phyloP scores from a whole-genome alignment of 192 early-diverging fungal species.

The Linnemannia hyalina region DNA sequence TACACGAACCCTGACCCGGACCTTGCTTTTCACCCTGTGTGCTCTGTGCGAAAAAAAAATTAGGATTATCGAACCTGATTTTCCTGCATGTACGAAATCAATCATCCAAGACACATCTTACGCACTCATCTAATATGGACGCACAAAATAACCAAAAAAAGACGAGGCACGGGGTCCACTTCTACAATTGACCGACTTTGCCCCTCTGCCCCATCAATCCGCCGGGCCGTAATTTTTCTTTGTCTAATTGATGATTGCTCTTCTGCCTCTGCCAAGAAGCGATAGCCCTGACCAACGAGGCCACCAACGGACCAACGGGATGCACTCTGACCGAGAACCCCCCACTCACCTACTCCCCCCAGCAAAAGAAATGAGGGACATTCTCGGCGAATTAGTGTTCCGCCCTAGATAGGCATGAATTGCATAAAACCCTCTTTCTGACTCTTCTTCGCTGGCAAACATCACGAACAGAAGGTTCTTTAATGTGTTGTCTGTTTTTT shows the following conservation, averaged over 20 bases:
- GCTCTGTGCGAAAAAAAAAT: background rate
- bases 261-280: background rate
- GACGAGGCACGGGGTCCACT: background rate
- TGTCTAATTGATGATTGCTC: background rate
- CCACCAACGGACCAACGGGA: background rate
- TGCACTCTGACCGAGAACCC: background rate
- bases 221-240: background rate
- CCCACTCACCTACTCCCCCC: background rate
- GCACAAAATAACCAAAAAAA: background rate
- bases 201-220: background rate
- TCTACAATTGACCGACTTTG: background rate
- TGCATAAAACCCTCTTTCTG: background rate
- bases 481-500: background rate
- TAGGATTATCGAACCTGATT: background rate
- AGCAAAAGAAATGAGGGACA: background rate
- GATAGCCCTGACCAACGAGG: background rate
- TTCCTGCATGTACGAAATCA: background rate
- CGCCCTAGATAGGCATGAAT: background rate
- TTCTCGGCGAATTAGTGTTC: no score
- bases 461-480: background rate
- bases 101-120: background rate
- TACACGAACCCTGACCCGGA: no score
- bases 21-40: no score
- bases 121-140: background rate
- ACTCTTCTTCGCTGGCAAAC: background rate